Base-by-base conservation (phyloP, 768 basidiomycete species). In the Dentipellis sp. region DNA sequence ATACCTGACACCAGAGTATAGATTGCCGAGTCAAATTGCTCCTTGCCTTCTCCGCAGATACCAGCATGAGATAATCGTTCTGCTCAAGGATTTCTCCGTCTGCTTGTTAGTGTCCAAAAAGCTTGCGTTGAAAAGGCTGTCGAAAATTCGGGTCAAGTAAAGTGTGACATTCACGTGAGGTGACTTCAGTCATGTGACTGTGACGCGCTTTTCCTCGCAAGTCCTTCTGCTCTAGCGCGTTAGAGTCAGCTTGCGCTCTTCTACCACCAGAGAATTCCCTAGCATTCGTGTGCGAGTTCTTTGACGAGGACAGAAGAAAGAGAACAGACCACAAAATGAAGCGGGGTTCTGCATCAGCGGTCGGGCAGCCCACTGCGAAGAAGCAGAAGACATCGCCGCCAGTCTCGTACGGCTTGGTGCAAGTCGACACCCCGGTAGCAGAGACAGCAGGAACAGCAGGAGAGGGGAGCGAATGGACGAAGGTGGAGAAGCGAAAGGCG, bases 401-500 rank as follows among this genome's bases (percentile, higher is more conserved):
- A 8, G 48, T 50, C 21, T 50, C 48, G n/a, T 8, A 17, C n/a
- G 42, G 42, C n/a, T 19, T 45, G n/a, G 16, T 45, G 17, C 48
- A 50, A 10, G 48, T 16, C 14, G 17, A 14, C 19, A 21, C 48
- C 9, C 10, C 4, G 48, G 7, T 14, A 10, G 16, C 47, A 19
- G 11, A 17, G 1, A n/a, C 16, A 22, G 19, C 19, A 6, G 48
- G 23, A 22, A 16, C 14, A 16, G 48, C 22, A 16, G 29, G 11
- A 16, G 48, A 2, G 23, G 48, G 22, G 6, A 70, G 64, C 6
- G 77, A 70, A 50, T 88, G 86, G 88, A 84, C 79, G 11, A 86
- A 82, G 62, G 83, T 87, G 9, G 84, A 88, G 61, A 82, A 78
- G 65, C 76, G 84, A 57, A 89, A 85, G 69, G 73, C 78, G 39